These are phyloP conservation scores for Beta macrorhiza DNA, from an alignment of 179 eudicot species.

Conservation along the genomic window DNA sequence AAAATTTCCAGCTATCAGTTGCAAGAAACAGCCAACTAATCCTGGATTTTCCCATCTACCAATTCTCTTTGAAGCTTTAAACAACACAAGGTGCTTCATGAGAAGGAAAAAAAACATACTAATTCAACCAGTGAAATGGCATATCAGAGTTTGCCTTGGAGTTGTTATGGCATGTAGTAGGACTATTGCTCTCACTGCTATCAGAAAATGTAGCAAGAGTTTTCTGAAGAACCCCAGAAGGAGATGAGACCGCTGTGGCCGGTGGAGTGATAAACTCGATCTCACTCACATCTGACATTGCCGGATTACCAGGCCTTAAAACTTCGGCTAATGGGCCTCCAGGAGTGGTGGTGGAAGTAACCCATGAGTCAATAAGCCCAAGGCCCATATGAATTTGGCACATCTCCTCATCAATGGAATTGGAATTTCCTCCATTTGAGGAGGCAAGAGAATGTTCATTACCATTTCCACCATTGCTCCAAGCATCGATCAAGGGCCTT, in stretches of 20 bases:
- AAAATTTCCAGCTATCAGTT: constrained; percentile 37
- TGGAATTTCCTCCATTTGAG: constrained; percentile 41
- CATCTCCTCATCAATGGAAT: constrained; percentile 37
- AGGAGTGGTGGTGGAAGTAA: constrained; percentile 31
- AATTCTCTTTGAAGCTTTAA: neutral
- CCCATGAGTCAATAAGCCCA: constrained; percentile 43
- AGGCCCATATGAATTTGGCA: constrained; percentile 47
- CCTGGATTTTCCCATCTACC: constrained; percentile 18
- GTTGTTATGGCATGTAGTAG: constrained; percentile 38
- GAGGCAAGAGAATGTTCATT: constrained; percentile 37
- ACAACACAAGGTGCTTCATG: constrained; percentile 18
- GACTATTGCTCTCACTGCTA: constrained; percentile 59
- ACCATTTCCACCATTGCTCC: constrained; percentile 32
- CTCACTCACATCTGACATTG: constrained; percentile 20
- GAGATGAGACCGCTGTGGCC: constrained; percentile 47
- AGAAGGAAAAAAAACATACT: constrained; percentile 24
- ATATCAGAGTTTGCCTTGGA: constrained; percentile 33
- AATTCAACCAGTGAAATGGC: constrained; percentile 46
- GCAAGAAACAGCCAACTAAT: constrained; percentile 30
- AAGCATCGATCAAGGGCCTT: constrained; percentile 56
- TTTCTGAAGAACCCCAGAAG: constrained; percentile 55
- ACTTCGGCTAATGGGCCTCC: constrained; percentile 89
- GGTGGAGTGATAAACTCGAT: constrained; percentile 33
- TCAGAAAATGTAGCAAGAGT: constrained; percentile 53
- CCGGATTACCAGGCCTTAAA: constrained; percentile 37